A percentile compares a stretch with the other conserved stretches of the same genome.
phyloP scores from a whole-genome alignment of 768 basidiomycete genomes.

The Phlegmacium glaucopus region DNA sequence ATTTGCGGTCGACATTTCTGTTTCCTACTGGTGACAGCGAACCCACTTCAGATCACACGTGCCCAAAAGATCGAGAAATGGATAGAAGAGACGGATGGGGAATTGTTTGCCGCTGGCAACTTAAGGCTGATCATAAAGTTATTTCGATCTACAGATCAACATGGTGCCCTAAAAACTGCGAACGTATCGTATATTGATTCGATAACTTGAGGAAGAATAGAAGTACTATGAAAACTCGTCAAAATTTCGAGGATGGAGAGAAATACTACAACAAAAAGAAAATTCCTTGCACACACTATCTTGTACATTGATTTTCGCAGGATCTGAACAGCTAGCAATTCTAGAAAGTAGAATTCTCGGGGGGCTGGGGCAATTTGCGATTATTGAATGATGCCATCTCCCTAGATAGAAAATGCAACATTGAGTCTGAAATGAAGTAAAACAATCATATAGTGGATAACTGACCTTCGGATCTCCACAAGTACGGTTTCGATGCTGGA shows the following conservation, averaged over 20 bases:
- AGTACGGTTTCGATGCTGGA: conserved; percentile 85
- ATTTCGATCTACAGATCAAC: too few relatives aligned
- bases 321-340: not conserved
- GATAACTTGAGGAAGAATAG: not conserved
- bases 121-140: too few relatives aligned
- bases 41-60: too few relatives aligned
- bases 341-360: conserved; percentile 78
- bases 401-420: conserved; percentile 38
- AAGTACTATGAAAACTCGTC: not conserved
- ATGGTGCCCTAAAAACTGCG: too few relatives aligned
- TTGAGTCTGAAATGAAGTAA: not conserved
- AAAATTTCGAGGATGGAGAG: not conserved
- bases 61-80: too few relatives aligned
- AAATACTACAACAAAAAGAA: conserved; percentile 11
- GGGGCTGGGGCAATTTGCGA: conserved; percentile 91
- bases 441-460: conserved; percentile 5
- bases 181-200: too few relatives aligned
- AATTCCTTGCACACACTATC: not conserved
- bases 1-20: too few relatives aligned
- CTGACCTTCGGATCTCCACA: conserved; percentile 90
- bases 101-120: too few relatives aligned
- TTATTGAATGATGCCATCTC: conserved; percentile 94
- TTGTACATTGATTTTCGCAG: not conserved
- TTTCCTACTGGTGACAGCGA: too few relatives aligned
- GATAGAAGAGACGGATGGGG: too few relatives aligned